These are phyloP conservation scores for Aureobasidium sp. DNA, from an alignment of 2,329 filamentous ascomycete species.

Conservation along the genomic window DNA sequence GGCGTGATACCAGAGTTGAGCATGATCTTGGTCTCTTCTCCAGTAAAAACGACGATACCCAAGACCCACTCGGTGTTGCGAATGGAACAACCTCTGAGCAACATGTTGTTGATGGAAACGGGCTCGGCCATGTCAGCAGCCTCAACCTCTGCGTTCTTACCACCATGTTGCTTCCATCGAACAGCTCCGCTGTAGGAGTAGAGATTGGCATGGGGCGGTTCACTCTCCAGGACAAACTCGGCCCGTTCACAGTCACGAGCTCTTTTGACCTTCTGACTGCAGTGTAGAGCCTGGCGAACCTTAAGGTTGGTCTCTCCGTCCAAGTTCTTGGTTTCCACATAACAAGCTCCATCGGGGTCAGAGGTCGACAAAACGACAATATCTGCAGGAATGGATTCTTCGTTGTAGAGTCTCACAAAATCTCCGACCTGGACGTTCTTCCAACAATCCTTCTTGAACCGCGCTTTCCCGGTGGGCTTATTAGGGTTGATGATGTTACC, in stretches of 20 bases:
- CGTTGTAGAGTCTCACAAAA: conserved; percentile 92
- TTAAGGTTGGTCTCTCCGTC: conserved; percentile 98
- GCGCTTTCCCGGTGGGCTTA: conserved; percentile 60
- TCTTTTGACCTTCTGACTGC: conserved; percentile 73
- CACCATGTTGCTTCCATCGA: conserved; percentile 71
- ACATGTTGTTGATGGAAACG: conserved; percentile 87
- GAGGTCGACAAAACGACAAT: conserved; percentile 88
- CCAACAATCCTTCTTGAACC: conserved; percentile 91
- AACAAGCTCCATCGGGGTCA: conserved; percentile 88
- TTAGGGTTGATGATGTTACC: conserved; percentile 69
- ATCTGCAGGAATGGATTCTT: conserved; percentile 91
- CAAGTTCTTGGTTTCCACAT: conserved; percentile 96
- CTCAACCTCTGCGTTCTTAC: conserved; percentile 54
- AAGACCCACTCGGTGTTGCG: conserved; percentile 95
- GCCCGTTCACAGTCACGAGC: conserved; percentile 87
- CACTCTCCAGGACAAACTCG: conserved; percentile 83
- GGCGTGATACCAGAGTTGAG: conserved; percentile 94
- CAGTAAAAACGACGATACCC: conserved; percentile 88
- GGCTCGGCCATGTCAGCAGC: conserved; percentile 80
- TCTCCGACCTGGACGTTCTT: conserved; percentile 93
- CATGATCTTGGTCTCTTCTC: conserved; percentile 98
- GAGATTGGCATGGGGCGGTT: conserved; percentile 83
- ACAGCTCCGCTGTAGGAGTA: conserved; percentile 92
- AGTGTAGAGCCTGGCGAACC: conserved; percentile 83
- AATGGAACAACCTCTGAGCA: conserved; percentile 86